phyloP scores from a whole-genome alignment of 2,329 filamentous ascomycete genomes.

The Verticillium nubilum region DNA sequence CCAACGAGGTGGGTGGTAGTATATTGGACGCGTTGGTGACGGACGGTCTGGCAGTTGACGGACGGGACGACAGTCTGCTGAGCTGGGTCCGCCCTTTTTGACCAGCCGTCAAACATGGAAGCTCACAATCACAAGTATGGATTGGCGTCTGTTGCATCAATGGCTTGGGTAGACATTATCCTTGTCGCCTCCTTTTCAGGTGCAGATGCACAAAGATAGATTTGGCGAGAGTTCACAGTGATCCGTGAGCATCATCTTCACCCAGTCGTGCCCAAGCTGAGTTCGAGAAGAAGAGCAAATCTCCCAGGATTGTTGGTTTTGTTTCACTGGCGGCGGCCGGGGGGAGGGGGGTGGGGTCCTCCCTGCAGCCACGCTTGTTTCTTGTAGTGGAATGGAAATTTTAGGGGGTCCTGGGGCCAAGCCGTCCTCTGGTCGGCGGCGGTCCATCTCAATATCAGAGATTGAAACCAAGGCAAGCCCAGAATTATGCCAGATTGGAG shows the following conservation, averaged over 20 bases:
- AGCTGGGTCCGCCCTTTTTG: too few species aligned
- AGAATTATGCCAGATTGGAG: not conserved
- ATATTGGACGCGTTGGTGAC: too few species aligned
- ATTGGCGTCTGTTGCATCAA: not conserved
- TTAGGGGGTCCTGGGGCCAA: not conserved
- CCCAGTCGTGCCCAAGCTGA: not conserved
- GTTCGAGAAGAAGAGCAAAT: not conserved
- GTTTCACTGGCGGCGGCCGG: not conserved
- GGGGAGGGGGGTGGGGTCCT: not conserved
- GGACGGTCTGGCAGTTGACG: too few species aligned
- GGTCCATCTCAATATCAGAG: not conserved
- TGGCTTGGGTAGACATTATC: not conserved
- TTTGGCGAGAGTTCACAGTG: not conserved
- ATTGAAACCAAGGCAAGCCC: not conserved
- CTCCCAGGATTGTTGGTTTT: not conserved
- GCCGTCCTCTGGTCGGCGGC: not conserved
- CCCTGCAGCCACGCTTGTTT: not conserved
- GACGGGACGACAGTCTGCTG: too few species aligned
- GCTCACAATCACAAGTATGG: not conserved
- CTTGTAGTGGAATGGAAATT: not conserved
- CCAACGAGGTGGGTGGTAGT: not conserved
- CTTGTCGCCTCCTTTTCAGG: not conserved
- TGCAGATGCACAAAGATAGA: not conserved
- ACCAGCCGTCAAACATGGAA: too few species aligned
- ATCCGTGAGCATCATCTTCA: not conserved